Base-by-base conservation (phyloP, 2,329 filamentous ascomycete species). In the Diaporthe sp. region DNA sequence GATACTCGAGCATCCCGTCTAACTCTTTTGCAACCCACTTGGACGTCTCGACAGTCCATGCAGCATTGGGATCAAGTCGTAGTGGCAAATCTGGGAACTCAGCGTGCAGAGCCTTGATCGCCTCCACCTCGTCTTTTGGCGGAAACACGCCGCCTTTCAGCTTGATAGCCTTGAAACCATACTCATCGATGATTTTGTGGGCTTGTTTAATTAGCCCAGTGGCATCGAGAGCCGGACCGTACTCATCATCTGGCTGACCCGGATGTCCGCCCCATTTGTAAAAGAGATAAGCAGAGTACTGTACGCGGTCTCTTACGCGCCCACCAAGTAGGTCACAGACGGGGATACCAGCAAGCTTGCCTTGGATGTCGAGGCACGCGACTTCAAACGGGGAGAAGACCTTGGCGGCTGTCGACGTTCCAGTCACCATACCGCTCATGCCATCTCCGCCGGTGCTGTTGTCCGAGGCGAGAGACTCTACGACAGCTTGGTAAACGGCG, bases 271-370 rank as follows among this genome's bases (percentile, higher is more conserved):
- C 81, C 84, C 84, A 86, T 58, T 86, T 85, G 76, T 85, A 86
- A 73, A 86, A 86, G 7, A 86, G 78, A 69, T 86, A 86, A 3
- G 84, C 84, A 2, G 84, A 86, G 77, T 85, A 86, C 64, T 84
- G 83, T 1, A 86, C 83, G 25, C 78, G 80, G 69, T 85, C 81
- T 73, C 84, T 80, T 12, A 86, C 81, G 0, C 83, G 79, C 3
- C 84, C 84, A 4, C 84, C 84, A 2, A 86, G 82, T 0, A 86
- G 75, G 6, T 84, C 82, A 55, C 82, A 82, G 3, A 85, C 84
- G 3, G 84, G 83, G 0, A 85, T 71, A 1, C 84, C 84, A 1
- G 82, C 80, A 1, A 85, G 61, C 60, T 86, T 86, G 25, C 83
- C 84, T 66, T 86, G 84, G 0, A 85, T 80, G 64, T 85, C 84